phyloP scores from a whole-genome alignment of 1,139 yeast genomes.

The Candida pseudocylindracea region DNA sequence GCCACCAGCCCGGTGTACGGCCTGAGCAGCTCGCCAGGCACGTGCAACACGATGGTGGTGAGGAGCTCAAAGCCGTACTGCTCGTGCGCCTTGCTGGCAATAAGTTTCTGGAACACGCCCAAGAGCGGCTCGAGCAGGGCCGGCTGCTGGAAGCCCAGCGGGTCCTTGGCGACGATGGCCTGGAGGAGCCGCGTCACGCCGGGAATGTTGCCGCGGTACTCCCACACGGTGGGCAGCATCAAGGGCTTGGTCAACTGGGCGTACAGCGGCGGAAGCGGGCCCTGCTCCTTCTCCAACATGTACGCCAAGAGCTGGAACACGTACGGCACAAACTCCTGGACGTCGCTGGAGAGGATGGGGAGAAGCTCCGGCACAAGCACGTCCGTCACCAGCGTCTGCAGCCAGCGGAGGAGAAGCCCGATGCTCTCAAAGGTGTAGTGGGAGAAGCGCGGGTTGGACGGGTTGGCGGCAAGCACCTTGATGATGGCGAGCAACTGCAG shows the following conservation, averaged over 20 bases:
- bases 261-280: slow-evolving; percentile 50
- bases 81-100: slow-evolving; percentile 71
- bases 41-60: slow-evolving; percentile 37
- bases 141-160: slow-evolving; percentile 18
- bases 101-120: slow-evolving; percentile 90
- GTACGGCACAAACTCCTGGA: slow-evolving; percentile 88
- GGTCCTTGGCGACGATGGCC: slow-evolving; percentile 47
- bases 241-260: slow-evolving; percentile 56
- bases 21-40: slow-evolving; percentile 26
- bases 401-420: slow-evolving; percentile 47
- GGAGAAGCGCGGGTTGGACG: slow-evolving; percentile 84
- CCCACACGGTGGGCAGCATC: slow-evolving; percentile 83
- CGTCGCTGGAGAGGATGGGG: slow-evolving; percentile 53
- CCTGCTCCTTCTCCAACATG: slow-evolving; percentile 29
- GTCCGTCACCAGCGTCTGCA: slow-evolving; percentile 19
- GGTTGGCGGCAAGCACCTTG: slow-evolving; percentile 58
- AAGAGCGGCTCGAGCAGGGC: slow-evolving; percentile 49
- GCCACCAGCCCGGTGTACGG: slow-evolving; percentile 56
- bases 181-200: slow-evolving; percentile 68
- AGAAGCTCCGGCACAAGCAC: slow-evolving; percentile 46
- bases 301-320: slow-evolving; percentile 74
- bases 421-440: slow-evolving; percentile 83
- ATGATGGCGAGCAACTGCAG: slow-evolving; percentile 51
- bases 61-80: slow-evolving; percentile 66
- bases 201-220: slow-evolving; percentile 77